Conservation (phyloP, 768 basidiomycete genomes). For the Boletus vermiculosoides region DNA sequence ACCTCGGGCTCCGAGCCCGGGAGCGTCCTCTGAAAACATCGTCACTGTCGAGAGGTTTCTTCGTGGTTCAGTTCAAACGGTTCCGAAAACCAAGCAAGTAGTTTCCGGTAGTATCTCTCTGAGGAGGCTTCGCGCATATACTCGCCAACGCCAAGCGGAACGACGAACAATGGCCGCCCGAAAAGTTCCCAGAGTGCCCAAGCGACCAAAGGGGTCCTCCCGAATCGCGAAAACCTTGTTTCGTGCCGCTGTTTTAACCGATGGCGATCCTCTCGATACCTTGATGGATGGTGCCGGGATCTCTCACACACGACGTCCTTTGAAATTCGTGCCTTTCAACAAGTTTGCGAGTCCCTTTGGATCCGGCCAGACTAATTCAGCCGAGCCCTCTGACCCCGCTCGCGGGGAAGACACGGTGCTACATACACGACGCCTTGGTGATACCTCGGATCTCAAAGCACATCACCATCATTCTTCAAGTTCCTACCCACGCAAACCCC, state of each 20-base stretch:
- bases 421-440: not conserved
- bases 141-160: not conserved
- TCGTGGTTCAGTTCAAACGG: constrained; percentile 5
- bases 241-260: constrained; percentile 29
- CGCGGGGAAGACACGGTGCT: not conserved
- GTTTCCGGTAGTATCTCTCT: not conserved
- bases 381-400: not conserved
- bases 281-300: constrained; percentile 11
- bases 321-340: constrained; percentile 28
- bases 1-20: not conserved
- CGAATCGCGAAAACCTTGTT: constrained; percentile 16
- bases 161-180: not conserved
- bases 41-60: constrained; percentile 32
- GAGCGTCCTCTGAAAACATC: not conserved
- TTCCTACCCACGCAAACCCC: constrained; percentile 12
- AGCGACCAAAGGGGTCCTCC: not conserved
- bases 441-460: not conserved
- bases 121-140: constrained; percentile 21
- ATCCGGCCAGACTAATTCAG: not conserved
- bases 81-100: not conserved
- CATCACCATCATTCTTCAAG: not conserved
- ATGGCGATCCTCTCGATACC: constrained; percentile 23
- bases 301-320: constrained; percentile 21
- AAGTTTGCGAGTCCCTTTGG: constrained; percentile 14
- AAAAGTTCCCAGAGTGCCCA: not conserved